phyloP scores from a whole-genome alignment of 768 basidiomycete species.

The Tulasnella sp. region DNA sequence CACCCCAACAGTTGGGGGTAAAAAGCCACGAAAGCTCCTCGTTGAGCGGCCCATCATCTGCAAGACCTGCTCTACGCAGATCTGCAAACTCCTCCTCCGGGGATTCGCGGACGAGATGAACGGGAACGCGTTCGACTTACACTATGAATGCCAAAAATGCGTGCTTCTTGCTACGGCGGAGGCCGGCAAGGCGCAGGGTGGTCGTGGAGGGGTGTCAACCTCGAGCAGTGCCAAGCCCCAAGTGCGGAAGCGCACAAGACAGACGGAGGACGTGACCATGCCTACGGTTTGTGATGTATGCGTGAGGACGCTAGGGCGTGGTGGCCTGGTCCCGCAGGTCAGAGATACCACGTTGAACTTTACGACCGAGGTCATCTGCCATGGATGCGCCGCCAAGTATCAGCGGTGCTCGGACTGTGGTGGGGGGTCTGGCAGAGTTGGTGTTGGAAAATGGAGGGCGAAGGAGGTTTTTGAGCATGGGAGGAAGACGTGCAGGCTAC shows the following conservation, averaged over 20 bases:
- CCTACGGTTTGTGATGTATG: slow-evolving; percentile 17
- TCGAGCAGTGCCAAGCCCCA: background rate
- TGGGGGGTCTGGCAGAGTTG: slow-evolving; percentile 11
- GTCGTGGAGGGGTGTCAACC: background rate
- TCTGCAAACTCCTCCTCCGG: slow-evolving; percentile 14
- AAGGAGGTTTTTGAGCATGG: slow-evolving; percentile 18
- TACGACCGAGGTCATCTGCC: slow-evolving; percentile 14
- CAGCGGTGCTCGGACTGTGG: slow-evolving; percentile 16
- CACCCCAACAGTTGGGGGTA: background rate
- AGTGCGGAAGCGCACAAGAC: slow-evolving; percentile 12
- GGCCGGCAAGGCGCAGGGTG: background rate
- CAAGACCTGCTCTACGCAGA: background rate
- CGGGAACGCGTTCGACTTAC: slow-evolving; percentile 3
- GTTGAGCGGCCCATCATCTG: slow-evolving; percentile 9
- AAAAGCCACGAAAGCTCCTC: slow-evolving; percentile 14
- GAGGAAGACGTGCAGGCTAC: slow-evolving; percentile 15
- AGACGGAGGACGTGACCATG: slow-evolving; percentile 12
- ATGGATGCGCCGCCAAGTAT: slow-evolving; percentile 14
- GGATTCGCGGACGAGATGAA: slow-evolving; percentile 13
- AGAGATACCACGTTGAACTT: slow-evolving; percentile 1
- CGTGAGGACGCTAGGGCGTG: slow-evolving; percentile 12
- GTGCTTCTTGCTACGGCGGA: background rate
- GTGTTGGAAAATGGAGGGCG: slow-evolving; percentile 16
- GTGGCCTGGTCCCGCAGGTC: slow-evolving; percentile 12
- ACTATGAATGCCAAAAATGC: slow-evolving; percentile 11